phyloP scores from a whole-genome alignment of 768 basidiomycete genomes.

The Mycena capillaripes region DNA sequence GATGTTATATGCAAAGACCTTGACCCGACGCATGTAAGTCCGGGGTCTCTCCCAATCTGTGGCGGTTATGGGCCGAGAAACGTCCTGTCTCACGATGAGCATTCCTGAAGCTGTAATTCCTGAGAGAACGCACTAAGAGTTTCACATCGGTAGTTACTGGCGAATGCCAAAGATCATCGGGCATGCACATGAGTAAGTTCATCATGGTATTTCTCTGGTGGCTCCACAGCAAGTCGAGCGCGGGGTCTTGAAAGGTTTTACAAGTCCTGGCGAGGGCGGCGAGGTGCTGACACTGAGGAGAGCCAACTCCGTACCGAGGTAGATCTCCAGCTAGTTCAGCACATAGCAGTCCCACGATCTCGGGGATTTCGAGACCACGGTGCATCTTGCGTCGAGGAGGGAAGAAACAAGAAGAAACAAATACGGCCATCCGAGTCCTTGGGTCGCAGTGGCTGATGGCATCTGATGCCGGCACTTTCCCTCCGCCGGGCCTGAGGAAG shows the following conservation, averaged over 20 bases:
- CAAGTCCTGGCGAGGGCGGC: slow-evolving; percentile 17
- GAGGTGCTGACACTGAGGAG: background rate
- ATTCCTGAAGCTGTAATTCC: slow-evolving; percentile 12
- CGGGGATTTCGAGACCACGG: slow-evolving; percentile 15
- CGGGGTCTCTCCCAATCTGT: slow-evolving; percentile 9
- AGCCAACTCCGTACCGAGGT: slow-evolving; percentile 4
- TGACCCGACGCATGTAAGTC: slow-evolving; percentile 14
- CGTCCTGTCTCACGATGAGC: slow-evolving; percentile 9
- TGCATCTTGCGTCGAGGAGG: slow-evolving; percentile 11
- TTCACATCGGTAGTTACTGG: slow-evolving; percentile 9
- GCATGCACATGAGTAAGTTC: slow-evolving; percentile 21
- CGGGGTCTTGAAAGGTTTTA: slow-evolving; percentile 20
- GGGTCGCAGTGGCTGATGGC: too few species aligned
- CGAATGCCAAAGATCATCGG: slow-evolving; percentile 8
- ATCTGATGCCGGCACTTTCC: too few species aligned
- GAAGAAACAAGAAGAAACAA: slow-evolving; percentile 8
- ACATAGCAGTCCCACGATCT: slow-evolving; percentile 12
- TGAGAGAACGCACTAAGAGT: slow-evolving; percentile 10
- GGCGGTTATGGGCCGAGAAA: slow-evolving; percentile 10
- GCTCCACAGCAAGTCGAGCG: slow-evolving; percentile 15
- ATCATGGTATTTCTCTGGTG: slow-evolving; percentile 19
- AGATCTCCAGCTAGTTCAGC: slow-evolving; percentile 11
- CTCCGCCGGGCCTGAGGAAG: too few species aligned
- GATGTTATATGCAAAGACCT: background rate
- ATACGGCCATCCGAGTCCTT: background rate